Evolutionary conservation across 192 early-diverging fungal species (phyloP).

Genomic region (Coemansia asiatica): DNA sequence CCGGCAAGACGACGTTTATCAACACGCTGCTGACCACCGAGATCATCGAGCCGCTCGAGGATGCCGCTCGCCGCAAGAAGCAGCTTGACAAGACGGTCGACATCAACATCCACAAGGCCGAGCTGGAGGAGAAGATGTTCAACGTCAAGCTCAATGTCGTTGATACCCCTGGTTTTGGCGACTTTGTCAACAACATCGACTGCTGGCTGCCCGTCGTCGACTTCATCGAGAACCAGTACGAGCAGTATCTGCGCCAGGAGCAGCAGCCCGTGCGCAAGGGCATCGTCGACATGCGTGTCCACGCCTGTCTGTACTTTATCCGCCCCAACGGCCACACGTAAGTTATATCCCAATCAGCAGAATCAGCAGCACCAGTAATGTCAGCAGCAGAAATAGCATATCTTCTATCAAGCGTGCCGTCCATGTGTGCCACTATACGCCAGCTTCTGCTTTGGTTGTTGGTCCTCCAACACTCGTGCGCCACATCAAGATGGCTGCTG

Average conservation of each 20-base stretch:
- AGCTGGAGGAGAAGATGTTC: slow-evolving; percentile 99
- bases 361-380: no score
- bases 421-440: slow-evolving; percentile 6
- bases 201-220: slow-evolving; percentile 98
- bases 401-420: neutral
- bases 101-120: slow-evolving; percentile 97
- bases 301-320: slow-evolving; percentile 99
- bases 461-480: neutral
- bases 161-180: slow-evolving; percentile 87
- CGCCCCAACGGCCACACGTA: slow-evolving; percentile 94
- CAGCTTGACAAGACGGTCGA: slow-evolving; percentile 94
- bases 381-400: neutral
- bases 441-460: neutral
- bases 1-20: slow-evolving; percentile 98
- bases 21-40: slow-evolving; percentile 97
- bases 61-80: slow-evolving; percentile 77
- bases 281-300: slow-evolving; percentile 91
- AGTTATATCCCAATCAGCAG: slow-evolving; percentile 39
- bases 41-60: slow-evolving; percentile 88
- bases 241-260: slow-evolving; percentile 90
- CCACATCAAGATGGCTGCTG: slow-evolving; percentile 7
- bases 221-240: slow-evolving; percentile 98
- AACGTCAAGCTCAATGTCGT: slow-evolving; percentile 93
- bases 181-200: slow-evolving; percentile 91
- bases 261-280: slow-evolving; percentile 80